Evolutionary conservation across 2,329 filamentous ascomycete species (phyloP).

Genomic region (Clarireedia homoeocarpa): DNA sequence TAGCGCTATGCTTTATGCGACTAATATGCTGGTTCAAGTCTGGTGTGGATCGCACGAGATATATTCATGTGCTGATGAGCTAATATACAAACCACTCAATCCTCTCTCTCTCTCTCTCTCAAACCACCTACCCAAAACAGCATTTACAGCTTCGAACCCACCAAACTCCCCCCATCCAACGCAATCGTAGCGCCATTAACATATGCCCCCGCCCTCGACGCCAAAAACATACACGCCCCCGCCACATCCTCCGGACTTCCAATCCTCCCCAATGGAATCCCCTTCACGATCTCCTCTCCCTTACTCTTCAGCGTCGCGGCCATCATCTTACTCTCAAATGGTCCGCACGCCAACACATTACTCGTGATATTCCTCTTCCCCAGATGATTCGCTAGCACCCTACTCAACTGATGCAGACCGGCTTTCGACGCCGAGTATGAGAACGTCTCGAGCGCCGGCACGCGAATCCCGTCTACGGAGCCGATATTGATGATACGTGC

Average conservation of each 20-base stretch:
- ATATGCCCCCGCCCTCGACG: constrained; percentile 57
- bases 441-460: constrained; percentile 51
- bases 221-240: constrained; percentile 62
- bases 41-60: no score
- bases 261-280: constrained; percentile 60
- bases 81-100: background rate
- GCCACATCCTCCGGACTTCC: constrained; percentile 62
- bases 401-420: constrained; percentile 54
- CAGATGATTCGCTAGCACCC: constrained; percentile 55
- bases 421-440: constrained; percentile 56
- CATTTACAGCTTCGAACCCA: constrained; percentile 38
- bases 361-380: constrained; percentile 52
- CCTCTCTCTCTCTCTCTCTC: no score
- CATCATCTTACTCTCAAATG: constrained; percentile 68
- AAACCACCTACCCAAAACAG: background rate
- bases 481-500: constrained; percentile 58
- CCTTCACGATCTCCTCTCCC: constrained; percentile 44
- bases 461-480: constrained; percentile 52
- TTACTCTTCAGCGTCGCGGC: constrained; percentile 56
- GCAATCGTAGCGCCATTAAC: constrained; percentile 58
- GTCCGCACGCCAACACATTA: constrained; percentile 65
- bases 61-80: no score
- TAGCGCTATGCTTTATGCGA: no score
- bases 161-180: constrained; percentile 49
- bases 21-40: no score